Evolutionary conservation across 2,329 filamentous ascomycete species (phyloP).

Genomic region (Claviceps sp.): DNA sequence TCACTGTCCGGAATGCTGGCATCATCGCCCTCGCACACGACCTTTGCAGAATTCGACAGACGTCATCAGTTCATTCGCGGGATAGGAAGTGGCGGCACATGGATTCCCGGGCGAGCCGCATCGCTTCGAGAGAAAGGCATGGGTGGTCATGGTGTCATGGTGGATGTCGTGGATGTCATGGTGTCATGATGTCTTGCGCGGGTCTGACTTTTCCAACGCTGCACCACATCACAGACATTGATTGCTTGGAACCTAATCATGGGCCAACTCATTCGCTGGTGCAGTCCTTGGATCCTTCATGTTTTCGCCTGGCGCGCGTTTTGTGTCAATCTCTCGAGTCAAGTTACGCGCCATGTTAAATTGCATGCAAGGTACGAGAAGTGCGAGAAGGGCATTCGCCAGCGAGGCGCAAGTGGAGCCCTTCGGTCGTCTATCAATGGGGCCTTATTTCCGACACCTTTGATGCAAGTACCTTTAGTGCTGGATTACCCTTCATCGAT

Average conservation of each 20-base stretch:
- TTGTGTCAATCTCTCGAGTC: not conserved
- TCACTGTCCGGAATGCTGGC: too few relatives aligned
- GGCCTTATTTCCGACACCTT: too few relatives aligned
- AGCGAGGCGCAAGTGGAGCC: not conserved
- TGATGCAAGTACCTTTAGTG: too few relatives aligned
- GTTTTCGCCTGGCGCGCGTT: not conserved
- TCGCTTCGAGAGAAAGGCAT: not conserved
- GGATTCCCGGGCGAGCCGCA: not conserved
- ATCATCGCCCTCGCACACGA: not conserved
- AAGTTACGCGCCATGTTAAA: not conserved
- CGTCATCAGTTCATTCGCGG: not conserved
- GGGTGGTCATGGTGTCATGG: not conserved
- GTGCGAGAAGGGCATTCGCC: not conserved
- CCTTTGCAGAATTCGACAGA: not conserved
- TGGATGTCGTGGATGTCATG: too few relatives aligned
- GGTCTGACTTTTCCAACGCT: too few relatives aligned
- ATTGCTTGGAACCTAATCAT: too few relatives aligned
- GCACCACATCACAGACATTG: too few relatives aligned
- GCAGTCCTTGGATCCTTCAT: not conserved
- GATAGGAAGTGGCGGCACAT: not conserved
- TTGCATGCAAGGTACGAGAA: not conserved
- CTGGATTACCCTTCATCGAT: too few relatives aligned
- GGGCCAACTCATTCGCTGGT: too few relatives aligned
- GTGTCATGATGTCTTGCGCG: too few relatives aligned
- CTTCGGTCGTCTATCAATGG: not conserved